Evolutionary conservation across 1,284 basidiomycete genomes (phyloP), one percentile per base, ranked within the genome.

Genomic region (Ceratobasidium sp.): DNA sequence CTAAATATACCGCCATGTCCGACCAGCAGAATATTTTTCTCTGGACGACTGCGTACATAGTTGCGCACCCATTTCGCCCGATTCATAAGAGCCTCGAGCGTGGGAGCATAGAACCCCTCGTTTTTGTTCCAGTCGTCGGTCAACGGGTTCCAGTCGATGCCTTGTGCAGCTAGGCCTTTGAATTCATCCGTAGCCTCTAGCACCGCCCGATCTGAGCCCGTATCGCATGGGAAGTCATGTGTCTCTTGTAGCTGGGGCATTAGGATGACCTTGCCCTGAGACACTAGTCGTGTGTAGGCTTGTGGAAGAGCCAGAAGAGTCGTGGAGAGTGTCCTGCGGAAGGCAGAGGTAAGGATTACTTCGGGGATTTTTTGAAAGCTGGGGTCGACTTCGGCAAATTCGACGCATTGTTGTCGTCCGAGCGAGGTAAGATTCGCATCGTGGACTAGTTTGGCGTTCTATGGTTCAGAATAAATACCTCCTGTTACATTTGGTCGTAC

Each of bases 111-210:
- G 39, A 76, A 76, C 20, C 72, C 61, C 28, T 64, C 28, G n/a
- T 76, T 76, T n/a, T 66, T 76, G 49, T 76, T 76, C 72, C 61
- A 76, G 23, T 66, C 72, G 15, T 64, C 60, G 15, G 72, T 66
- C 28, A 66, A 44, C 33, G 56, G 53, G 44, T 61, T 76, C 61
- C 72, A 76, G 49, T 76, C 72, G 1, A 76, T 10, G 33, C 72
- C 69, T 26, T 71, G 46, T 3, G 55, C 53, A 26, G 53, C 49
- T 49, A 56, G 28, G 49, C 56, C 60, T 51, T 76, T 53, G 72
- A 76, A 76, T 42, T 76, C 72, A 6, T 64, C 60, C 13, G 33
- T 66, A 2, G 60, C 61, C 49, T 76, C 72, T 26, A 76, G 61
- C 15, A 76, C 61, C 26, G 46, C 61, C 15, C 72, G 44, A 44